A percentile compares a stretch with the other conserved stretches of the same genome.
Evolutionary conservation across 805 yeast species (phyloP).

Genomic region (Wickerhamomyces canadensis): DNA sequence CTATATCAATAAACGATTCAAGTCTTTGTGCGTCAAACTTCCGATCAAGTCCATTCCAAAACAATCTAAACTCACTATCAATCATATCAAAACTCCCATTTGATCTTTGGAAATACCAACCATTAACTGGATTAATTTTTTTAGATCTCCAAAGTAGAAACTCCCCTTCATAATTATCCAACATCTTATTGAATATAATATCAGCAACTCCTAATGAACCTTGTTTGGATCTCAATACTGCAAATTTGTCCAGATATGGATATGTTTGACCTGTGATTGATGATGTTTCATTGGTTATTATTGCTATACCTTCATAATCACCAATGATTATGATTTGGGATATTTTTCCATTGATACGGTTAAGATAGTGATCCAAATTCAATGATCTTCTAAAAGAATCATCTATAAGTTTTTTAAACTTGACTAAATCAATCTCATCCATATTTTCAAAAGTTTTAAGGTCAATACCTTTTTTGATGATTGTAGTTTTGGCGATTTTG

Average conservation of each 20-base stretch:
- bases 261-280: slow-evolving; percentile 29
- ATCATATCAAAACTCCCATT: slow-evolving; percentile 54
- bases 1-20: slow-evolving; percentile 45
- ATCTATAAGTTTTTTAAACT: slow-evolving; percentile 59
- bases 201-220: slow-evolving; percentile 95
- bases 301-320: slow-evolving; percentile 93
- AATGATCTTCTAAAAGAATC: slow-evolving; percentile 71
- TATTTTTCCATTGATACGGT: slow-evolving; percentile 56
- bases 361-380: slow-evolving; percentile 60
- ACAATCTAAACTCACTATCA: slow-evolving; percentile 34
- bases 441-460: slow-evolving; percentile 22
- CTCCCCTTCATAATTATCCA: slow-evolving; percentile 61
- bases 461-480: slow-evolving; percentile 67
- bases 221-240: slow-evolving; percentile 76
- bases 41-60: slow-evolving; percentile 34
- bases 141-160: slow-evolving; percentile 83
- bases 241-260: slow-evolving; percentile 91
- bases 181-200: slow-evolving; percentile 78
- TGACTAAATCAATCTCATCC: slow-evolving; percentile 38
- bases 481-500: slow-evolving; percentile 51
- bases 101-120: slow-evolving; percentile 95
- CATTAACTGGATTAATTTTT: slow-evolving; percentile 82
- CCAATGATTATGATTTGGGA: slow-evolving; percentile 85
- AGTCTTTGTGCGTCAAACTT: slow-evolving; percentile 30
- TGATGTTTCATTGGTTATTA: slow-evolving; percentile 72